Base-by-base conservation (phyloP, 176 grass and related monocot genomes). In the Avena sativa region DNA sequence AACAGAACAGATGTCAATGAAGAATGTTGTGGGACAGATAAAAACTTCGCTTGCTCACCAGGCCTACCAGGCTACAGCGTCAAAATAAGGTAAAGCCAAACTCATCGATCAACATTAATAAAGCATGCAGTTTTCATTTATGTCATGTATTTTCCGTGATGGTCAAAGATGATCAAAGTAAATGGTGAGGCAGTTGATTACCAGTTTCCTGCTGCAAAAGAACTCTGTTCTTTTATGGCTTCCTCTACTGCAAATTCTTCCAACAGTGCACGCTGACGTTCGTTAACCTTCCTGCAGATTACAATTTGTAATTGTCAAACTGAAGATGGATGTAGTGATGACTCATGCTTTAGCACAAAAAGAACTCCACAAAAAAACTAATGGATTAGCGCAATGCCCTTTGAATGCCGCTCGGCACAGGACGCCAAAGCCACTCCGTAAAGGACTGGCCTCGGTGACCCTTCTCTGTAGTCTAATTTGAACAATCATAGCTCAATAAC, bases 231-330 rank as follows among this genome's bases (percentile, higher is more conserved):
- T 81, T 95, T 93, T 6, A 69, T 83, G 34, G 86, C 84, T 91
- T 94, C 92, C 90, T 98, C 96, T 62, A 82, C 46, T 60, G 92
- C 92, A 92, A 98, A 98, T 87, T 98, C 96, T 83, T 98, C 96
- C 82, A 98, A 91, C 78, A 96, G 80, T 83, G 36, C 76, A 64
- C 89, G 90, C 48, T 98, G 96, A 21, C 74, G 93, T 69, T 95
- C 93, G 86, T 74, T 96, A 74, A 98, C 96, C 47, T 85, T 90
- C 85, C 96, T 98, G 73, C 58, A 87, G 52, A 79, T 79, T 56
- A 76, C 83, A 77, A 36, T 46, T 61, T 19, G 9, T 43, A 10
- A 20, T 61, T 21, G 34, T 75, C 21, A 53, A 87, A 87, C 13
- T 11, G 9, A 79, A 66, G 9, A 25, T 12, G 6, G 14, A 36